A percentile compares a stretch with the other conserved stretches of the same genome.
phyloP scores from a whole-genome alignment of 129 eudicot genomes.

The Flaveria bidentis region DNA sequence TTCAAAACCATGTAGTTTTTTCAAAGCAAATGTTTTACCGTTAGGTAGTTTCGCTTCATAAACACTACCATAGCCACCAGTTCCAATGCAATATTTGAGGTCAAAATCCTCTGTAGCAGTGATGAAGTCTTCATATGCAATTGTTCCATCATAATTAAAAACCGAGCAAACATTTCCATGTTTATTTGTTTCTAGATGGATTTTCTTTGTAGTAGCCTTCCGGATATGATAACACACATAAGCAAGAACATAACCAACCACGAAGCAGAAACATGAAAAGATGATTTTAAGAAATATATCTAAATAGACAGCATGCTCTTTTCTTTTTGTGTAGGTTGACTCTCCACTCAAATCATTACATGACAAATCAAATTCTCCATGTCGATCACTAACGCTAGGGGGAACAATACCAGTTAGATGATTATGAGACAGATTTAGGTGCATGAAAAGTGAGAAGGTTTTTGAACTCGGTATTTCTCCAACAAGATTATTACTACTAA shows the following conservation, averaged over 20 bases:
- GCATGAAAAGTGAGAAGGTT: not conserved
- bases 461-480: not conserved
- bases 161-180: slow-evolving; percentile 29
- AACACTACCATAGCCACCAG: slow-evolving; percentile 41
- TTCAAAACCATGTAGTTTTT: slow-evolving; percentile 36
- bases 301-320: not conserved
- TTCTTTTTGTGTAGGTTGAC: not conserved
- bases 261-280: not conserved
- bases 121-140: slow-evolving; percentile 40
- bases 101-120: slow-evolving; percentile 43
- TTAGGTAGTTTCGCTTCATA: slow-evolving; percentile 35
- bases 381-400: not conserved
- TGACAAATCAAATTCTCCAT: not conserved
- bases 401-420: not conserved
- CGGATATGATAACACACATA: not conserved
- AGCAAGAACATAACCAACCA: slow-evolving; percentile 5
- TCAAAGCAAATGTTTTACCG: slow-evolving; percentile 40
- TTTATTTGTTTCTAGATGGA: not conserved
- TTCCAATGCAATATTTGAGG: slow-evolving; percentile 43
- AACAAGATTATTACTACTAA: slow-evolving; percentile 15
- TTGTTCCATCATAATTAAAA: slow-evolving; percentile 33
- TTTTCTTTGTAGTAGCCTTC: slow-evolving; percentile 8
- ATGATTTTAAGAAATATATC: not conserved
- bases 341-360: not conserved
- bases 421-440: not conserved